Evolutionary conservation across 73 alveolate species (phyloP), one percentile per base, ranked within the genome.

Genomic region (Stentor coeruleus): DNA sequence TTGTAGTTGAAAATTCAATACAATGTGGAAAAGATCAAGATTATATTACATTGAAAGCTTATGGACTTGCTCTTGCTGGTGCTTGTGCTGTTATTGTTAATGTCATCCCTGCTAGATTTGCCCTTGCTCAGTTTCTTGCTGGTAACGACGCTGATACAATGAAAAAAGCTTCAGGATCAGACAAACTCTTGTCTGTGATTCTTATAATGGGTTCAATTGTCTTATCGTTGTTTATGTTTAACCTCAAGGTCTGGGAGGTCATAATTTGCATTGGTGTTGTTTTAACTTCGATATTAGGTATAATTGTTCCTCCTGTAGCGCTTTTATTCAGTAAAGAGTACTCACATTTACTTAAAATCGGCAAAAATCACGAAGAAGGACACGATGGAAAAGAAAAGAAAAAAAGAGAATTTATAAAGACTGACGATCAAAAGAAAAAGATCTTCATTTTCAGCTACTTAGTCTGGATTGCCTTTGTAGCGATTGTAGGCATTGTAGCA

Each of bases 131-230:
- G 66, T 20, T 49, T 49, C 20, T 49, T 11, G 6, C 66, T 11
- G 66, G 66, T 6, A 49, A 49, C 66, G 66, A 49, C 66, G 66
- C 66, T 49, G 66, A 49, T 11, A 49, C 66, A 11, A 11, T 49
- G 20, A 49, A 49, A 49, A 49, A 49, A 49, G 66, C 66, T 49
- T 49, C 66, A 49, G 66, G 66, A 49, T 49, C 66, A 49, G 66
- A 49, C 66, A 49, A 20, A 49, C 28, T 49, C 20, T 49, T 49
- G 20, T 49, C 66, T 49, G 6, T 20, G 6, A 11, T 49, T 11
- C 66, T 49, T 11, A 11, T 49, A 49, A 49, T 20, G 20, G 66
- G 66, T 6, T 49, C 66, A 11, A 49, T 49, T 20, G 20, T 49
- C 20, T 11, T 49, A 20, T 49, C 66, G 28, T 49, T 49, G 66